A percentile compares a stretch with the other conserved stretches of the same genome.
phyloP scores from a whole-genome alignment of 2,329 filamentous ascomycete species.

The Leptosphaerulina australis region DNA sequence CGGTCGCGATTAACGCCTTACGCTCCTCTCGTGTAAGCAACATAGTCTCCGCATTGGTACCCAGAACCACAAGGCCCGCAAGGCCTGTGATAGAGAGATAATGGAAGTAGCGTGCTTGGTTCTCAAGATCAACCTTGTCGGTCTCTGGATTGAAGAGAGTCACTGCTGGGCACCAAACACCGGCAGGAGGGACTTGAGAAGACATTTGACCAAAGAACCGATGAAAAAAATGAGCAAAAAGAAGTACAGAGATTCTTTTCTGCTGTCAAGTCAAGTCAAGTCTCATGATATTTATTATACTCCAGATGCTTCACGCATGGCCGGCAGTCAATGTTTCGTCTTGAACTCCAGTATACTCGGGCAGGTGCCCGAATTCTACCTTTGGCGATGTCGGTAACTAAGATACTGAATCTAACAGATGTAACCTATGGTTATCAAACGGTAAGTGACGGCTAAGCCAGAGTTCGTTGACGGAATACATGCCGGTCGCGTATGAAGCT shows the following conservation, averaged over 20 bases:
- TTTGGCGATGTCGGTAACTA: slow-evolving; percentile 9
- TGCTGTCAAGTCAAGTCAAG: neutral
- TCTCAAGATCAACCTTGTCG: slow-evolving; percentile 48
- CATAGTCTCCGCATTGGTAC: slow-evolving; percentile 53
- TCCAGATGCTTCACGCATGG: slow-evolving; percentile 5
- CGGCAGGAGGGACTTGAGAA: slow-evolving; percentile 25
- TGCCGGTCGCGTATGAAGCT: slow-evolving; percentile 11
- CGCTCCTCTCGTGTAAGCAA: slow-evolving; percentile 51
- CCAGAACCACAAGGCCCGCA: slow-evolving; percentile 51
- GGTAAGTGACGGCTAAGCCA: slow-evolving; percentile 22
- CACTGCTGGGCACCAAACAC: slow-evolving; percentile 45
- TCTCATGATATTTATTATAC: slow-evolving; percentile 6
- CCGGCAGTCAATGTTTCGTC: slow-evolving; percentile 9
- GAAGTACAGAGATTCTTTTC: neutral
- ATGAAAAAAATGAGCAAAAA: neutral
- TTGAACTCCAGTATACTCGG: slow-evolving; percentile 1
- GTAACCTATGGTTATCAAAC: slow-evolving; percentile 11
- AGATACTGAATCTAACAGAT: neutral
- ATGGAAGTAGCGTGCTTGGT: slow-evolving; percentile 49
- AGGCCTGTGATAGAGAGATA: slow-evolving; percentile 51
- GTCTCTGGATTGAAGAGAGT: slow-evolving; percentile 50
- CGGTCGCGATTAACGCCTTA: slow-evolving; percentile 44
- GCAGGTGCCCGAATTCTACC: slow-evolving; percentile 4
- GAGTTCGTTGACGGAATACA: slow-evolving; percentile 12
- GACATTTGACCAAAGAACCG: slow-evolving; percentile 3